Percentiles rank a stretch among this genome's conserved stretches.
phyloP scores from a whole-genome alignment of 164 flowering plant genomes.

The Aristolochia fimbriata region DNA sequence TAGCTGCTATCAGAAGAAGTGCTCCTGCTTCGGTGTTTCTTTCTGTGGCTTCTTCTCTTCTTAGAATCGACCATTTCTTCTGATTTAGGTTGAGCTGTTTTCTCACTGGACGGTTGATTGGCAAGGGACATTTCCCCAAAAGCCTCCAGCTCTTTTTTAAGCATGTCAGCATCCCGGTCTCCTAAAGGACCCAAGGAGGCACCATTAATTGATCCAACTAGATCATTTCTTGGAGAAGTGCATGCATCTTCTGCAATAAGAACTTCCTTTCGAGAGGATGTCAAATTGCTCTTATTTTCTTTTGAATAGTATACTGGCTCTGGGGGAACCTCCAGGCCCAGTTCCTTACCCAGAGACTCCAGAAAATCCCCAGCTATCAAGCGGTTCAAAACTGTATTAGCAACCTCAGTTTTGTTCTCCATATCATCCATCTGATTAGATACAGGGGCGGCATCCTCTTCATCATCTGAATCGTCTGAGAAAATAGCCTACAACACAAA shows the following conservation, averaged over 20 bases:
- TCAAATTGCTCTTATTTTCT: conserved; percentile 15
- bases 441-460: conserved; percentile 16
- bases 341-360: conserved; percentile 87
- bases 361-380: conserved; percentile 95
- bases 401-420: conserved; percentile 56
- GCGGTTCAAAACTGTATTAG: conserved; percentile 63
- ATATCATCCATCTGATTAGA: conserved; percentile 29
- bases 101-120: background rate
- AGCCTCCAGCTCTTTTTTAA: background rate
- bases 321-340: conserved; percentile 87
- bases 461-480: conserved; percentile 96
- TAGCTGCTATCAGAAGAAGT: too few species aligned
- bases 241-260: conserved; percentile 5
- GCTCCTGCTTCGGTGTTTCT: too few species aligned
- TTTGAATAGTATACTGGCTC: conserved; percentile 25
- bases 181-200: background rate
- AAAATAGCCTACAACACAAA: conserved; percentile 63
- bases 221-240: conserved; percentile 10
- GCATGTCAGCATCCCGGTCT: background rate
- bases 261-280: conserved; percentile 22
- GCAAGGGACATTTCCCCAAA: background rate
- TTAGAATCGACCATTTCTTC: too few species aligned
- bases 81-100: background rate
- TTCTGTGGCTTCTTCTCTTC: too few species aligned
- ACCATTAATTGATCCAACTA: conserved; percentile 4